These are phyloP conservation scores for Lactarius sp. DNA, from an alignment of 768 basidiomycete species.

Conservation along the genomic window DNA sequence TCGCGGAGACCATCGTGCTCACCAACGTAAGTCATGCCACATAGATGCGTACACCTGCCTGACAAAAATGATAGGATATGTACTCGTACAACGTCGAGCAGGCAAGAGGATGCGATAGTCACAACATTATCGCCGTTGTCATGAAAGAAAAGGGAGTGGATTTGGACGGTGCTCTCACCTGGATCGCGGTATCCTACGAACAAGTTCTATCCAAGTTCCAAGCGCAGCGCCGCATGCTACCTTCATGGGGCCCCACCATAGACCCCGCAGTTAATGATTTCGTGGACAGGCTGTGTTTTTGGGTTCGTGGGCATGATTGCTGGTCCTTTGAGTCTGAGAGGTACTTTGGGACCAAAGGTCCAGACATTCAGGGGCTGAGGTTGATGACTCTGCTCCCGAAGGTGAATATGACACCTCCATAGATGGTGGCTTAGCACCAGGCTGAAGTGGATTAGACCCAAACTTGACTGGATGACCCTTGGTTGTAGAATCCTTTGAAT, in stretches of 20 bases:
- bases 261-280: conserved; percentile 34
- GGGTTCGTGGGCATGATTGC: conserved; percentile 34
- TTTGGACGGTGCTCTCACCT: conserved; percentile 37
- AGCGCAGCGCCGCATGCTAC: conserved; percentile 29
- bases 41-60: conserved; percentile 2
- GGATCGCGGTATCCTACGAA: conserved; percentile 28
- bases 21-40: conserved; percentile 33
- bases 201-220: conserved; percentile 33
- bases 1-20: conserved; percentile 37
- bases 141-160: conserved; percentile 19
- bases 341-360: conserved; percentile 27
- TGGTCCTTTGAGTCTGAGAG: conserved; percentile 34
- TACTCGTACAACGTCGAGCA: conserved; percentile 13
- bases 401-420: not conserved
- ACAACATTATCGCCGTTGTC: conserved; percentile 41
- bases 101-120: conserved; percentile 30
- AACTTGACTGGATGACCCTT: not conserved
- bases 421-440: too few species aligned
- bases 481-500: too few species aligned
- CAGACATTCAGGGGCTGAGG: conserved; percentile 25
- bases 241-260: conserved; percentile 35
- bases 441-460: not conserved
- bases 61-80: conserved; percentile 34
- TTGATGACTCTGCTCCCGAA: not conserved
- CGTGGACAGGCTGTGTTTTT: conserved; percentile 37